Percentiles rank a stretch among this genome's conserved stretches.
phyloP scores from a whole-genome alignment of 352 stramenopile species.

The Globisporangium barbulae region DNA sequence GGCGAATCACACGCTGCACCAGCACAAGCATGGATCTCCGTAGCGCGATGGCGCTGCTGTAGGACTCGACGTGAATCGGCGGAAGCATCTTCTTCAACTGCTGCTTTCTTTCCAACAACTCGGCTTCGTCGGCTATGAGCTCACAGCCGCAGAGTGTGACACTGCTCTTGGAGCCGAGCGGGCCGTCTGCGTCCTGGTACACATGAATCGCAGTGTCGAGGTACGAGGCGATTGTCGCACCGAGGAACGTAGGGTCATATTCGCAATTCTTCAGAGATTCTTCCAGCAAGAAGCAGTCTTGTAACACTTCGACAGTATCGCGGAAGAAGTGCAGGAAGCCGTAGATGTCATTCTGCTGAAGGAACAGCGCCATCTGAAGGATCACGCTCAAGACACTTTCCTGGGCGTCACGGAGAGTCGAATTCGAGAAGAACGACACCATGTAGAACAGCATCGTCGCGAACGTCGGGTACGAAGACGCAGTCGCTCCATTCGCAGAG shows the following conservation, averaged over 20 bases:
- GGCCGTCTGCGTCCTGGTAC: constrained; percentile 57
- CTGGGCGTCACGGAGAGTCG: constrained; percentile 32
- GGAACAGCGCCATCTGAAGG: constrained; percentile 51
- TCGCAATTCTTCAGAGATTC: constrained; percentile 36
- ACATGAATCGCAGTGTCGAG: constrained; percentile 60
- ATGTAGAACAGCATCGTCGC: constrained; percentile 74
- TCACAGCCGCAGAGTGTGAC: constrained; percentile 47
- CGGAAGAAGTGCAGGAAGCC: constrained; percentile 66
- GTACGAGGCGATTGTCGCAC: constrained; percentile 40
- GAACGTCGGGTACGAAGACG: constrained; percentile 41
- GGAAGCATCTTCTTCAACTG: constrained; percentile 53
- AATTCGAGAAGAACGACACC: constrained; percentile 63
- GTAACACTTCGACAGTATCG: constrained; percentile 45
- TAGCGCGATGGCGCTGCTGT: constrained; percentile 30
- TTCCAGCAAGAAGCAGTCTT: constrained; percentile 59
- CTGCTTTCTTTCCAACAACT: constrained; percentile 31
- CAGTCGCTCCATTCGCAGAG: constrained; percentile 7
- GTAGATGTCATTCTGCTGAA: constrained; percentile 50
- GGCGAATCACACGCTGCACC: constrained; percentile 26
- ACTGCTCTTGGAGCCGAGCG: constrained; percentile 31
- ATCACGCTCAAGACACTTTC: constrained; percentile 41
- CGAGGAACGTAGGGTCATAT: constrained; percentile 18
- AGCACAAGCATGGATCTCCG: constrained; percentile 33
- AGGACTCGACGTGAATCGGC: constrained; percentile 40
- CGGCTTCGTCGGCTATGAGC: constrained; percentile 22